Base-by-base conservation (phyloP, 345 rosid genomes). In the Triadica sebifera region DNA sequence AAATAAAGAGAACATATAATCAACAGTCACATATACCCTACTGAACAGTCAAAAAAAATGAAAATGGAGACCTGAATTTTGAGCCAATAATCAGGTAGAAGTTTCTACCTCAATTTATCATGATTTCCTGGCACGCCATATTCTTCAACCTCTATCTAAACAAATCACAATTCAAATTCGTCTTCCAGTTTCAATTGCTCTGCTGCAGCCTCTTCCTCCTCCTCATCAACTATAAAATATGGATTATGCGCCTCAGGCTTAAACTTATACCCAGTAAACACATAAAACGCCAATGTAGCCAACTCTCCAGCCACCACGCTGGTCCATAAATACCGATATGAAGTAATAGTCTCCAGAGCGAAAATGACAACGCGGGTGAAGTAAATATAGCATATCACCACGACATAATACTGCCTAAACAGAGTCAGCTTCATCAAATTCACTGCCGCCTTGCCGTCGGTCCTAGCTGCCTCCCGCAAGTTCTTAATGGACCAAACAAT, bases 401-500 rank as follows among this genome's bases (percentile, higher is more conserved):
- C 97, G 55, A 95, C 85, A 82, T 95, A 95, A 81, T 95, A 95
- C 39, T 95, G 99, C 88, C 98, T 91, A 62, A 95, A 95, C 57
- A 95, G 74, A 34, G 98, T 93, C 80, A 95, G 64, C 85, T 95
- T 95, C 87, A 91, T 89, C 84, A 95, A 80, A 82, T 95, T 95
- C 53, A 91, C 96, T 0, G 99, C 99, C 1, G 98, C 99, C 80
- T 95, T 93, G 53, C 99, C 98, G 37, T 95, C 99, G 0, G 97
- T 90, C 78, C 88, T 82, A 4, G 99, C 97, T 0, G 99, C 98
- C 85, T 95, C 99, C 0, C 97, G 86, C 80, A 95, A 58, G 86
- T 92, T 95, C 86, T 93, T 95, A 75, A 93, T 95, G 19, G 98
- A 95, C 99, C 99, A 95, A 0, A 92, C 98, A 17, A 95, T 95